These are phyloP conservation scores for Phytophthora idaei DNA, from an alignment of 352 stramenopile species.

Conservation along the genomic window DNA sequence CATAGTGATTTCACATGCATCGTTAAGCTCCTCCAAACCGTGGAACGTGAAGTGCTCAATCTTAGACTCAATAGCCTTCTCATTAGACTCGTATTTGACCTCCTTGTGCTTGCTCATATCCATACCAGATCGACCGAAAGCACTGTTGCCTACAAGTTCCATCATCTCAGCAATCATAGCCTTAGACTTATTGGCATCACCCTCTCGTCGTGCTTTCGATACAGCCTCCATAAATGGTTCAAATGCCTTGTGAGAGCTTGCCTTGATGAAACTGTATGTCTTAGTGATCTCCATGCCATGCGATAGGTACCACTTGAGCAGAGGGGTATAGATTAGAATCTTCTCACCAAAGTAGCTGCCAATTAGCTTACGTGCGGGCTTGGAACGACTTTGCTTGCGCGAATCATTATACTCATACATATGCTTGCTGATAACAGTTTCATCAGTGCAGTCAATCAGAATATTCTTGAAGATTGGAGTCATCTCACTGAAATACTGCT, in stretches of 20 bases:
- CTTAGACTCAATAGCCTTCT: neutral
- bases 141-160: neutral
- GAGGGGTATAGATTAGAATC: neutral
- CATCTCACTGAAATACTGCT: neutral
- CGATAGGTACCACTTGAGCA: neutral
- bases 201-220: neutral
- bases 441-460: neutral
- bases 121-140: slow-evolving; percentile 2
- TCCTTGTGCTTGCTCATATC: slow-evolving; percentile 1
- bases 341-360: slow-evolving; percentile 3
- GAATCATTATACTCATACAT: neutral
- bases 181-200: neutral
- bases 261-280: neutral
- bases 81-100: neutral
- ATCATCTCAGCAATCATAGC: slow-evolving; percentile 1
- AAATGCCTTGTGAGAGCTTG: neutral
- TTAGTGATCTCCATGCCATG: neutral
- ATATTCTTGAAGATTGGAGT: neutral
- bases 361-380: neutral
- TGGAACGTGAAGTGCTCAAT: neutral
- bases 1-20: neutral
- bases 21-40: neutral
- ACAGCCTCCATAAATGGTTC: neutral
- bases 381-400: neutral
- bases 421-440: neutral